Evolutionary conservation across 805 yeast species (phyloP), one percentile per base, ranked within the genome.

Genomic region (Yamadazyma olivae): DNA sequence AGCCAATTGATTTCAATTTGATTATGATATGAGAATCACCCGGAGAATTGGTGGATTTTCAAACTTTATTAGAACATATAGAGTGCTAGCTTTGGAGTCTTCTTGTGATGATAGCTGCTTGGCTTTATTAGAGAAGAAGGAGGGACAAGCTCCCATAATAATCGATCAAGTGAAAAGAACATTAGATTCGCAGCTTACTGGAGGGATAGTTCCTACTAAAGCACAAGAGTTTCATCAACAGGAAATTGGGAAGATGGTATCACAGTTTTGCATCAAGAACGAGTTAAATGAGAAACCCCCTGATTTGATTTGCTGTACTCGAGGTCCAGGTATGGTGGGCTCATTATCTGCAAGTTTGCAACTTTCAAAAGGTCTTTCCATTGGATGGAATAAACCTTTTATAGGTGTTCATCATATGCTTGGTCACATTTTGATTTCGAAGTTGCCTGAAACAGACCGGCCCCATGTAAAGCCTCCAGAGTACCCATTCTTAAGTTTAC

Each of bases 311-410:
- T 84, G 95, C 56, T 95, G 83, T 4, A 93, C 99, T 0, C 65
- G 95, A 46, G 99, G 99, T 0, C 99, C 99, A 0, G 99, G 99
- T 0, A 88, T 93, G 96, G 75, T 80, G 6, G 96, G 97, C 0
- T 83, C 95, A 0, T 65, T 93, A 10, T 74, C 87, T 7, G 82
- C 87, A 0, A 95, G 97, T 1, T 66, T 84, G 17, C 93, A 85
- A 50, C 60, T 87, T 27, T 95, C 95, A 0, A 83, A 87, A 49
- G 99, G 98, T 0, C 63, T 93, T 9, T 65, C 89, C 1, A 61
- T 83, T 0, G 97, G 90, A 0, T 83, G 88, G 83, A 57, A 73
- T 10, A 73, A 67, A 5, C 97, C 96, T 0, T 51, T 87, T 14
- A 66, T 93, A 2, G 98, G 97, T 0, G 96, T 91, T 0, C 95